Evolutionary conservation across 805 yeast species (phyloP).

Genomic region (Teunomyces gatunensis): DNA sequence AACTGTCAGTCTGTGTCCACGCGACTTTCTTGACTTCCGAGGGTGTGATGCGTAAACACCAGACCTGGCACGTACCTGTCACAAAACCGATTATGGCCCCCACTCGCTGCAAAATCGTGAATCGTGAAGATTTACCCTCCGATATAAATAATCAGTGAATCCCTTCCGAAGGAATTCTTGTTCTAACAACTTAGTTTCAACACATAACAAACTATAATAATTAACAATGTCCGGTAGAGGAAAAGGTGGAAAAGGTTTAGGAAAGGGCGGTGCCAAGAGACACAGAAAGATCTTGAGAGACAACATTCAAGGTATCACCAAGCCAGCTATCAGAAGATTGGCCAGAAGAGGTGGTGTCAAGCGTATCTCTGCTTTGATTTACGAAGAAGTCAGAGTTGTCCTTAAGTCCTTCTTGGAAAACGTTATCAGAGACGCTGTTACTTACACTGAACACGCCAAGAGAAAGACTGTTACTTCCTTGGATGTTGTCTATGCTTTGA

Average conservation of each 20-base stretch:
- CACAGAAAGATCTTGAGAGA: constrained; percentile 99
- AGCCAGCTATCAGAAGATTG: constrained; percentile 99
- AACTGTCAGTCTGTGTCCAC: constrained; percentile 1
- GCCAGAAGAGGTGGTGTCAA: constrained; percentile 99
- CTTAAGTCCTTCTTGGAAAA: constrained; percentile 93
- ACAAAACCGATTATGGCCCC: neutral
- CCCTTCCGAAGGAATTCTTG: neutral
- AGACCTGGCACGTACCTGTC: constrained; percentile 1
- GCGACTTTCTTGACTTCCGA: constrained; percentile 25
- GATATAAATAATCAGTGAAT: constrained; percentile 6
- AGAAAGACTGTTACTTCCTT: constrained; percentile 99
- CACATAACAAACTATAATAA: constrained; percentile 4
- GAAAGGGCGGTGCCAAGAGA: constrained; percentile 99
- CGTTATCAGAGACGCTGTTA: constrained; percentile 98
- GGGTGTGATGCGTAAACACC: constrained; percentile 1
- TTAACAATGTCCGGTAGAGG: constrained; percentile 93
- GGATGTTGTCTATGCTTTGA: constrained; percentile 98
- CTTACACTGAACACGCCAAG: constrained; percentile 99
- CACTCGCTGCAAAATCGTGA: neutral
- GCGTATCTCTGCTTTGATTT: constrained; percentile 98
- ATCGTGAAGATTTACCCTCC: no score
- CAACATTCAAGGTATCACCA: constrained; percentile 99
- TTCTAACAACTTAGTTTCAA: constrained; percentile 10
- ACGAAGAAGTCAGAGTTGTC: constrained; percentile 98
- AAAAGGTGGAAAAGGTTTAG: constrained; percentile 99